Conservation (phyloP, 2,329 filamentous ascomycete species). For the Ilyonectria sp. region DNA sequence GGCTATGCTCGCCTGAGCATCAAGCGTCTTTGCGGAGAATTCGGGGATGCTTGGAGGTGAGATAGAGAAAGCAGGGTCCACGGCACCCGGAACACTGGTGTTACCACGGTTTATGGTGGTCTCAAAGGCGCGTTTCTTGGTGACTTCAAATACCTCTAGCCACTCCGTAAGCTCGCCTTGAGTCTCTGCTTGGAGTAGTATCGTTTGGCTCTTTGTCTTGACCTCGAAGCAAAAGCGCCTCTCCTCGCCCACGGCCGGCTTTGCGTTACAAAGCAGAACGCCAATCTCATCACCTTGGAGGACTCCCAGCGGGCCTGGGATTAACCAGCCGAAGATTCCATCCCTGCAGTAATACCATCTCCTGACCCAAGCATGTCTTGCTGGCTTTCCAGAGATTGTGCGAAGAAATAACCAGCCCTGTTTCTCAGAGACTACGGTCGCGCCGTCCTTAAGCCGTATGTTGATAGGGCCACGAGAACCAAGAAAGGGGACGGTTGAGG, state of each 20-base stretch:
- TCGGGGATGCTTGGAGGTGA: constrained; percentile 90
- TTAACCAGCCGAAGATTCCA: constrained; percentile 95
- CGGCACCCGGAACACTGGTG: constrained; percentile 62
- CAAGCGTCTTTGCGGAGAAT: constrained; percentile 85
- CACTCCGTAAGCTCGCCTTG: constrained; percentile 94
- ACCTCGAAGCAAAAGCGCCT: constrained; percentile 98
- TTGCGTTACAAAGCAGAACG: constrained; percentile 92
- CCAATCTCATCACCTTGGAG: constrained; percentile 97
- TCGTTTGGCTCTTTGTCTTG: constrained; percentile 94
- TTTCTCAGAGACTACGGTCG: constrained; percentile 78
- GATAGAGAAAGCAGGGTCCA: constrained; percentile 90
- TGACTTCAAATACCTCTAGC: constrained; percentile 93
- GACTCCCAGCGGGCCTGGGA: constrained; percentile 87
- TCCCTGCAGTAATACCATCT: constrained; percentile 97
- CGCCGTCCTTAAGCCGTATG: constrained; percentile 69
- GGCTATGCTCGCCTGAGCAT: constrained; percentile 73
- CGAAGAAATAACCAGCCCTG: constrained; percentile 95
- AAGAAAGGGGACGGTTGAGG: constrained; percentile 90
- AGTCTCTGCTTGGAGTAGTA: constrained; percentile 93
- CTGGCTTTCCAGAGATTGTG: constrained; percentile 87
- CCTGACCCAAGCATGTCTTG: constrained; percentile 89
- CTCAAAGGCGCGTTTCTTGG: constrained; percentile 93
- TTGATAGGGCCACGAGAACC: constrained; percentile 79
- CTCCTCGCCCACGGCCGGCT: constrained; percentile 92
- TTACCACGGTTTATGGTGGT: constrained; percentile 71